These are phyloP conservation scores for Colletotrichum aenigma DNA, from an alignment of 2,329 filamentous ascomycete genomes.

Conservation along the genomic window DNA sequence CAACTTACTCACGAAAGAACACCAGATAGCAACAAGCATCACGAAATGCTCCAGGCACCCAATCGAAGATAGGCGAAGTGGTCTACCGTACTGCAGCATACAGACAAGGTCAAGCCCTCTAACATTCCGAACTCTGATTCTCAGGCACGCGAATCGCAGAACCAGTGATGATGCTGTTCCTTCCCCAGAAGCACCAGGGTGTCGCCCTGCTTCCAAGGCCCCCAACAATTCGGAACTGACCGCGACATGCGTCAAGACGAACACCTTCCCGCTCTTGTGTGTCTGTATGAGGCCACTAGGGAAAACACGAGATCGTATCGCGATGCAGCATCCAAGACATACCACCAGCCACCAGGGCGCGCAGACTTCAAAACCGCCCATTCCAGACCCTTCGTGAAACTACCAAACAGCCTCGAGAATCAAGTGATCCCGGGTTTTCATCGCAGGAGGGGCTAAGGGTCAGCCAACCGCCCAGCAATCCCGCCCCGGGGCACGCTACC, in stretches of 20 bases:
- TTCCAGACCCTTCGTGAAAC: slow-evolving; percentile 11
- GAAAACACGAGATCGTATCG: not conserved
- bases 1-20: not conserved
- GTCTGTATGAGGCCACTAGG: not conserved
- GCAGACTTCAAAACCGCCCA: not conserved
- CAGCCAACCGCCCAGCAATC: not conserved
- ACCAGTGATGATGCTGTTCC: not conserved
- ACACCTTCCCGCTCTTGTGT: not conserved
- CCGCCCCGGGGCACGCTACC: slow-evolving; percentile 4
- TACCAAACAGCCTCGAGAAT: not conserved
- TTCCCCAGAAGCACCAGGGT: not conserved
- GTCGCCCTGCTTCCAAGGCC: not conserved
- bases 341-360: not conserved
- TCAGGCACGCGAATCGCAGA: not conserved
- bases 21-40: not conserved
- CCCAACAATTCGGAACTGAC: not conserved
- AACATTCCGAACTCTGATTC: not conserved
- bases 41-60: not conserved
- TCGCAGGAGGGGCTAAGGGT: not conserved
- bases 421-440: not conserved
- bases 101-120: not conserved
- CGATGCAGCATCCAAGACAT: not conserved
- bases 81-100: not conserved
- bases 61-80: not conserved
- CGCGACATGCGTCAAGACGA: not conserved